These are phyloP conservation scores for Monosporozyma unispora DNA, from an alignment of 805 yeast genomes.

Conservation along the genomic window DNA sequence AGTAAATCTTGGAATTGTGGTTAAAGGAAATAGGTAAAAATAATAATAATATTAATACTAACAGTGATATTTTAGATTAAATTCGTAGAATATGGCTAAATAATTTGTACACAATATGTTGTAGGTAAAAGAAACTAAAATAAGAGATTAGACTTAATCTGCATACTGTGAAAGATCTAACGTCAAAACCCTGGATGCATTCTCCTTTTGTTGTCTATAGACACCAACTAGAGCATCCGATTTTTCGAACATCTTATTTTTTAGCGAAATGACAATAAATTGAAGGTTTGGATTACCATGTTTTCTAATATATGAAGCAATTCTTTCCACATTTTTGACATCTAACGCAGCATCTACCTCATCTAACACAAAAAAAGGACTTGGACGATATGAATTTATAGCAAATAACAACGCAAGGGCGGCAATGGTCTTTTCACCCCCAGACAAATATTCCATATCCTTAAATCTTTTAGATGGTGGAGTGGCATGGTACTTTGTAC, in stretches of 20 bases:
- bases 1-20: background rate
- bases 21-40: background rate
- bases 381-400: conserved; percentile 80
- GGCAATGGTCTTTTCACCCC: conserved; percentile 96
- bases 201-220: conserved; percentile 68
- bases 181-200: conserved; percentile 65
- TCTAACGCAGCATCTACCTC: conserved; percentile 99
- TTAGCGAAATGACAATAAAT: conserved; percentile 86
- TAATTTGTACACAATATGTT: background rate
- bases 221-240: conserved; percentile 91
- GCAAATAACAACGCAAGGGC: conserved; percentile 90
- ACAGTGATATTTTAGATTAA: background rate
- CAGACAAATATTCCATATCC: conserved; percentile 86
- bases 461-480: conserved; percentile 92
- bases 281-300: conserved; percentile 75
- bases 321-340: conserved; percentile 72
- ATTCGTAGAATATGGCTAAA: background rate
- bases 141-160: conserved; percentile 13
- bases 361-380: conserved; percentile 92
- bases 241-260: conserved; percentile 75
- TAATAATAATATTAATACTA: background rate
- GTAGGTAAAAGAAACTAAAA: background rate
- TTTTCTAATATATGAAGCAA: conserved; percentile 75
- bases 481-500: conserved; percentile 86
- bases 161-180: conserved; percentile 61